phyloP scores from a whole-genome alignment of 441 rosid genomes.

The Flueggea neowawraea region DNA sequence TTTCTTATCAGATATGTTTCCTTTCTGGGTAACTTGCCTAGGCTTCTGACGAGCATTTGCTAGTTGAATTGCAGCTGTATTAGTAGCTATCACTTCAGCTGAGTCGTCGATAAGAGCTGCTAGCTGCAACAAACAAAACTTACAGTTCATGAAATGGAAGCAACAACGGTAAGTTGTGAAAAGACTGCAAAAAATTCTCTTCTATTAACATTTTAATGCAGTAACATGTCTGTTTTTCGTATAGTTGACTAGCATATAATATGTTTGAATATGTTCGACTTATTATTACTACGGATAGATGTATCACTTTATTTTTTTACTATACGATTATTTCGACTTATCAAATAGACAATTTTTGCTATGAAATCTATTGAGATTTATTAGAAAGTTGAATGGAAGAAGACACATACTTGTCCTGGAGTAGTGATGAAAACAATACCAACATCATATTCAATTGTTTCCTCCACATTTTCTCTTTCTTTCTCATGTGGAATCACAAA shows the following conservation, averaged over 20 bases:
- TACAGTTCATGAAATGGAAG: background rate
- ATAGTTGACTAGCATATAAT: too few species aligned
- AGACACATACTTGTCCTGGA: slow-evolving; percentile 68
- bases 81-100: slow-evolving; percentile 88
- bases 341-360: too few species aligned
- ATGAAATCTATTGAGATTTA: too few species aligned
- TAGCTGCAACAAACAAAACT: slow-evolving; percentile 41
- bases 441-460: slow-evolving; percentile 61
- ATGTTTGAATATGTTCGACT: too few species aligned
- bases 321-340: too few species aligned
- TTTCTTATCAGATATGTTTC: too few species aligned
- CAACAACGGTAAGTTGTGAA: background rate
- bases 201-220: too few species aligned
- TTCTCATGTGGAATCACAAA: slow-evolving; percentile 92
- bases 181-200: too few species aligned
- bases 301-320: too few species aligned
- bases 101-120: slow-evolving; percentile 92
- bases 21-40: slow-evolving; percentile 31
- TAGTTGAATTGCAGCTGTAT: slow-evolving; percentile 86
- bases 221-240: too few species aligned
- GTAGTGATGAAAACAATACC: slow-evolving; percentile 79
- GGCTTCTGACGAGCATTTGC: slow-evolving; percentile 81
- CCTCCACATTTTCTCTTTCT: slow-evolving; percentile 86
- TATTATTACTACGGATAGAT: too few species aligned
- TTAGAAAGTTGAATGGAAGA: slow-evolving; percentile 10